Percentiles rank a stretch among this genome's conserved stretches.
Conservation (phyloP, 1,139 yeast genomes). For the Arxiozyma telluris region DNA sequence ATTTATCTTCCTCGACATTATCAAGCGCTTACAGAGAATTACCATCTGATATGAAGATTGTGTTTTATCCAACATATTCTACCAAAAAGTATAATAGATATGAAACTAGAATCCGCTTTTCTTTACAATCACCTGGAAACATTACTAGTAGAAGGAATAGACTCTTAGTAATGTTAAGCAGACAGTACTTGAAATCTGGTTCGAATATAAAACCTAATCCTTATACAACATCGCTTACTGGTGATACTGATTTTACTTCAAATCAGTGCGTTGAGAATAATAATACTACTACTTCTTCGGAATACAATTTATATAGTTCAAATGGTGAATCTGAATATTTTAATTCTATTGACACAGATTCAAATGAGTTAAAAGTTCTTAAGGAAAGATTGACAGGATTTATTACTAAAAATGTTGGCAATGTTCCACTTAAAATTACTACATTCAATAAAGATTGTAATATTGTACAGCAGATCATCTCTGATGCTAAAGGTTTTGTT, state of each 20-base stretch:
- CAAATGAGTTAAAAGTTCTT: conserved; percentile 32
- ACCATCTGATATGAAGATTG: conserved; percentile 31
- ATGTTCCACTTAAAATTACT: conserved; percentile 41
- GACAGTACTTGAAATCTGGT: conserved; percentile 49
- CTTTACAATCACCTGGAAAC: conserved; percentile 61
- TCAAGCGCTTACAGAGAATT: background rate
- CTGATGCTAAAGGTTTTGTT: conserved; percentile 58
- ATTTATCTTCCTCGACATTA: background rate
- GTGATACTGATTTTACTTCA: background rate
- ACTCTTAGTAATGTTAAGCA: conserved; percentile 57
- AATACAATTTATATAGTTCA: background rate
- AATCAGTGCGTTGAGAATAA: too few species aligned
- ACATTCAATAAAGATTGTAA: background rate
- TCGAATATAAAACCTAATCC: background rate
- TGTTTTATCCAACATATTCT: conserved; percentile 58
- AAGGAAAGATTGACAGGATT: conserved; percentile 52
- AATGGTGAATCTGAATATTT: background rate
- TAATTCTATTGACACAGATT: conserved; percentile 1
- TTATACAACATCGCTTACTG: background rate
- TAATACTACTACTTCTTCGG: too few species aligned
- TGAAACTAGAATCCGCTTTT: conserved; percentile 63
- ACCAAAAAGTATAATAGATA: conserved; percentile 8
- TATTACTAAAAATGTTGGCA: conserved; percentile 49
- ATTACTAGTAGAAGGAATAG: conserved; percentile 59
- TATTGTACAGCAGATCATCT: conserved; percentile 23